phyloP scores from a whole-genome alignment of 1,284 basidiomycete species.

The Cutaneotrichosporon spelunceum region DNA sequence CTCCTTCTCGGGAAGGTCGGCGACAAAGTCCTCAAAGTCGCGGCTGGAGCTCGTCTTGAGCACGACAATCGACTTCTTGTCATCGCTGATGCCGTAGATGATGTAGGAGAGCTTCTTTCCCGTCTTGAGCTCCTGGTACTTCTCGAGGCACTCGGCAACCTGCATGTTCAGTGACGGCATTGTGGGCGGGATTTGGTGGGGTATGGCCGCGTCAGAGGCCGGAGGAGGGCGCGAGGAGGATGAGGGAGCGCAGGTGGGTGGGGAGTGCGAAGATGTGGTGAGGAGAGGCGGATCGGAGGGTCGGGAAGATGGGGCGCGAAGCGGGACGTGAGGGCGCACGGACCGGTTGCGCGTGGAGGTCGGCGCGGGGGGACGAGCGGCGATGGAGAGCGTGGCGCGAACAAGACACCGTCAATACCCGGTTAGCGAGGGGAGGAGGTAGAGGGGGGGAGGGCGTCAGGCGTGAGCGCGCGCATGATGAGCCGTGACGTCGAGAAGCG shows the following conservation, averaged over 20 bases:
- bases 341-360: conserved; percentile 4
- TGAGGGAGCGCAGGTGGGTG: not conserved
- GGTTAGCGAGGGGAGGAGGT: not conserved
- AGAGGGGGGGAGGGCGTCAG: not conserved
- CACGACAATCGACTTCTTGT: conserved; percentile 72
- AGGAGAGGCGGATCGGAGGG: not conserved
- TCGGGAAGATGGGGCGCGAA: not conserved
- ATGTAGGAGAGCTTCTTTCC: conserved; percentile 83
- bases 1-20: conserved; percentile 68
- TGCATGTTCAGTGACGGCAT: conserved; percentile 16
- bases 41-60: conserved; percentile 58
- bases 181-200: not conserved
- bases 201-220: not conserved
- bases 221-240: not conserved
- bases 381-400: not conserved
- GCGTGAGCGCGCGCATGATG: not conserved
- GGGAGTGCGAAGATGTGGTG: not conserved
- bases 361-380: not conserved
- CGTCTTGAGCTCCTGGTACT: conserved; percentile 75
- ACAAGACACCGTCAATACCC: too few species aligned
- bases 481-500: not conserved
- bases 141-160: conserved; percentile 58
- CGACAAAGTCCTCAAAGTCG: conserved; percentile 75
- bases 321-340: too few species aligned
- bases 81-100: conserved; percentile 68